Percentiles rank a stretch among this genome's conserved stretches.
Evolutionary conservation across 306 rosid species (phyloP).

Genomic region (Inga laurina): DNA sequence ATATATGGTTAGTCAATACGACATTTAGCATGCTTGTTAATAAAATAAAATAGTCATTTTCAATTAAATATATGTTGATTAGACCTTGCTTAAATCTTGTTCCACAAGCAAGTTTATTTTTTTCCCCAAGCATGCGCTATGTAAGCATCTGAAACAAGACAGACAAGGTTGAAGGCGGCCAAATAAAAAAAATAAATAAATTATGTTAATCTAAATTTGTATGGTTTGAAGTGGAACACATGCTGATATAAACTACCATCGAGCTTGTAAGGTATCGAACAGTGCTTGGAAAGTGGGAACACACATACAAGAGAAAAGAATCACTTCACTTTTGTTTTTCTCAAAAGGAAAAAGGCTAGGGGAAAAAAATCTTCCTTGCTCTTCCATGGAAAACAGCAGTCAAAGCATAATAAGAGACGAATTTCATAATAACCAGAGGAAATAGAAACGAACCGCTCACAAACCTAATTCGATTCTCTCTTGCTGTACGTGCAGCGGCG

Average conservation of each 20-base stretch:
- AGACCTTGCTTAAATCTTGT: neutral
- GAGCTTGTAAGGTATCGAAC: neutral
- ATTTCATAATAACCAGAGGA: neutral
- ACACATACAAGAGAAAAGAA: neutral
- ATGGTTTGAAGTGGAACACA: neutral
- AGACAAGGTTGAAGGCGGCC: neutral
- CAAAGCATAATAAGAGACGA: neutral
- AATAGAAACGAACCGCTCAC: neutral
- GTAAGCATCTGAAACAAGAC: neutral
- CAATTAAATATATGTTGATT: neutral
- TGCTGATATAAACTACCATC: neutral
- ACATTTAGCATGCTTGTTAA: neutral
- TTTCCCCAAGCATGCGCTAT: neutral
- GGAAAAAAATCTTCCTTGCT: neutral
- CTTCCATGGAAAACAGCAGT: neutral
- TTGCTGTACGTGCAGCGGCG: no score
- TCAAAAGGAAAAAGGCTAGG: neutral
- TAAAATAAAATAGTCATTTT: neutral
- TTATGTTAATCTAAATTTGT: neutral
- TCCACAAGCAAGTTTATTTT: neutral
- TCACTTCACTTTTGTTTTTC: neutral
- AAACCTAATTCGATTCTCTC: no score
- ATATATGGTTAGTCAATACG: neutral
- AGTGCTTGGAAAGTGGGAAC: neutral
- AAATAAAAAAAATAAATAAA: neutral